Base-by-base conservation (phyloP, 176 grass and related monocot species). In the Stipa capillata region DNA sequence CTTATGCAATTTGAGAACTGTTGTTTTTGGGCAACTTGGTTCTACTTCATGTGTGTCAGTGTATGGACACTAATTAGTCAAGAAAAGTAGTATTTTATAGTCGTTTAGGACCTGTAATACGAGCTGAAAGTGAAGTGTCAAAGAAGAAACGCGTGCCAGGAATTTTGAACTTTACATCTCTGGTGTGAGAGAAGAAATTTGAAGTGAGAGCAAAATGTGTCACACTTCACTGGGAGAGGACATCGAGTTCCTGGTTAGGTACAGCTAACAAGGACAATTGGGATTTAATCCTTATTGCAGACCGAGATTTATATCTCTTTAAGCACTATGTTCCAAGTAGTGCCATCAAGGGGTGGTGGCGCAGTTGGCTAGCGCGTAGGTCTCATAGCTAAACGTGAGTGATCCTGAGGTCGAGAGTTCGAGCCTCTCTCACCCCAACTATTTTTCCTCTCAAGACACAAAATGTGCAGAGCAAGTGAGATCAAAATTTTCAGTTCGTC, bases 371-470 rank as follows among this genome's bases (percentile, higher is more conserved):
- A 95, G 93, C 70, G 88, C 83, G 86, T 85, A 85, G 86, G 80
- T 92, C 77, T 92, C 92, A 81, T 86, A 85, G 82, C 84, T 69
- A 10, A 52, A 44, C 6, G 12, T 15, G 91, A 91, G 91, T 90
- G 1, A 94, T 94, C 94, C 89, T 90, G 91, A 90, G 94, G 87
- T 97, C 91, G 91, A 90, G 89, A 97, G 94, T 94, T 94, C 89
- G 85, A 94, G 85, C 94, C 91, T 94, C 91, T 94, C 89, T 92
- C 94, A 92, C 89, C 89, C 91, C 87, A 98, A 2, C n/a, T n/a
- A n/a, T n/a, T n/a, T n/a, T n/a, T n/a, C n/a, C n/a, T n/a, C n/a
- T n/a, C n/a, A n/a, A n/a, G n/a, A n/a, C n/a, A n/a, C n/a, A n/a
- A n/a, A n/a, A n/a, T n/a, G n/a, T n/a, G n/a, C n/a, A n/a, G n/a